Percentiles rank a stretch among this genome's conserved stretches.
phyloP scores from a whole-genome alignment of 192 early-diverging fungal genomes.

The Mortierella claussenii region DNA sequence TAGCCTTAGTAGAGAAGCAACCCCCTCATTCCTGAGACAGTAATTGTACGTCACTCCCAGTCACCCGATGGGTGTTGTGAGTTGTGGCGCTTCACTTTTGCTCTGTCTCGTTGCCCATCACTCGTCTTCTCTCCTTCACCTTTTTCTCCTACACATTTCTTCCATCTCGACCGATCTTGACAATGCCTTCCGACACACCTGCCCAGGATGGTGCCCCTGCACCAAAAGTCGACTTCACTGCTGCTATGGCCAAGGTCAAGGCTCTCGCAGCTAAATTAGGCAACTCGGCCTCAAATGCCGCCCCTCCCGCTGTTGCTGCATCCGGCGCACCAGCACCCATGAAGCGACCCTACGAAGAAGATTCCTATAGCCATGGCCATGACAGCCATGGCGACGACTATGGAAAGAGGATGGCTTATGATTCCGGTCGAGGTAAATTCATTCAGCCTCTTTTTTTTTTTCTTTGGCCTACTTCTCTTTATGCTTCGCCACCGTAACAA shows the following conservation, averaged over 20 bases:
- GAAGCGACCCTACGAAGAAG: conserved; percentile 37
- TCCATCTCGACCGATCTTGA: conserved; percentile 8
- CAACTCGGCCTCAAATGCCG: conserved; percentile 48
- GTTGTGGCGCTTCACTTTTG: background rate
- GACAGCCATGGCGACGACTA: conserved; percentile 40
- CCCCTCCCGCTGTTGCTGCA: conserved; percentile 35
- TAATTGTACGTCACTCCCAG: too few species aligned
- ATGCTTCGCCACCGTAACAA: background rate
- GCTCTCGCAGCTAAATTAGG: conserved; percentile 80
- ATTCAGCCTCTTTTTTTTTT: conserved; percentile 1
- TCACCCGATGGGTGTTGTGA: too few species aligned
- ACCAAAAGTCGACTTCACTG: conserved; percentile 67
- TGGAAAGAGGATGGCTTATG: conserved; percentile 58
- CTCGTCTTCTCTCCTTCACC: background rate
- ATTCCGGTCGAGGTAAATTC: conserved; percentile 40
- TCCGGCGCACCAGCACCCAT: conserved; percentile 21
- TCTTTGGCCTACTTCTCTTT: background rate
- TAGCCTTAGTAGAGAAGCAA: too few species aligned
- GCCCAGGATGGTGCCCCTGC: conserved; percentile 50
- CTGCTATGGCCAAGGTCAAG: conserved; percentile 78
- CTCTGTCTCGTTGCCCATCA: background rate
- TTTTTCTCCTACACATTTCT: background rate
- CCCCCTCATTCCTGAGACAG: too few species aligned
- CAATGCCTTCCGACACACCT: conserved; percentile 56
- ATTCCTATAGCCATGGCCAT: conserved; percentile 28